Evolutionary conservation across 495 filamentous ascomycete species (phyloP).

Genomic region (Paragyromitra xinjiangensis): DNA sequence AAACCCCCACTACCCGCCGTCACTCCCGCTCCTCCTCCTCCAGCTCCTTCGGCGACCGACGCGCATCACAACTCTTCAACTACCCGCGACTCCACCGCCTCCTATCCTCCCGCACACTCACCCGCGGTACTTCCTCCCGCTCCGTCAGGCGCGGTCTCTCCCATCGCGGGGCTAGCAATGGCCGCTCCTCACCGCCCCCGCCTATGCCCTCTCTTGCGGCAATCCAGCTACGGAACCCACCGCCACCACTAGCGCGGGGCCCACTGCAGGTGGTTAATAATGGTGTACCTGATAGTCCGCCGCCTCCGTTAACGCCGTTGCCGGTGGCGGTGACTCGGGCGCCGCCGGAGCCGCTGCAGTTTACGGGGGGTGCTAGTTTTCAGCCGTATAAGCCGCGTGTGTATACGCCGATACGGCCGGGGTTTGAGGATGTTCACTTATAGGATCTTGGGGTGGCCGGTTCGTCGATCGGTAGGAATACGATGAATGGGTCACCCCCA

Average conservation of each 20-base stretch:
- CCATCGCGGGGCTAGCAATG: conserved; percentile 24
- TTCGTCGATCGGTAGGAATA: conserved; percentile 43
- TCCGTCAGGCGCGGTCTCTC: conserved; percentile 29
- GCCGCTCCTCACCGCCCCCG: conserved; percentile 45
- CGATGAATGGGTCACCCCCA: conserved; percentile 55
- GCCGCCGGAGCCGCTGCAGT: conserved; percentile 38
- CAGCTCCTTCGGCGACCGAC: conserved; percentile 54
- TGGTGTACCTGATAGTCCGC: conserved; percentile 21
- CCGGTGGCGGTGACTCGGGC: conserved; percentile 6
- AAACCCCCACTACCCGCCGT: conserved; percentile 41
- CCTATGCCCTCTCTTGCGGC: conserved; percentile 34
- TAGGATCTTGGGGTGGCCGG: conserved; percentile 54
- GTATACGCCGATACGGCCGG: conserved; percentile 44
- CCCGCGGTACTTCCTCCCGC: conserved; percentile 30
- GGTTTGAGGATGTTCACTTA: conserved; percentile 47
- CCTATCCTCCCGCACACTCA: conserved; percentile 41
- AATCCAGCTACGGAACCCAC: conserved; percentile 42
- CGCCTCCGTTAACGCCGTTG: conserved; percentile 30
- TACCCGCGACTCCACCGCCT: conserved; percentile 46
- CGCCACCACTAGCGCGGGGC: conserved; percentile 27
- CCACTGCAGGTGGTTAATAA: conserved; percentile 23
- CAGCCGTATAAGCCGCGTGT: conserved; percentile 40
- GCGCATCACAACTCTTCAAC: conserved; percentile 47
- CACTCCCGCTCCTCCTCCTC: conserved; percentile 50
- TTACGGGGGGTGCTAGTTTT: neutral